Base-by-base conservation (phyloP, 495 filamentous ascomycete species). In the Lindgomyces ingoldianus region DNA sequence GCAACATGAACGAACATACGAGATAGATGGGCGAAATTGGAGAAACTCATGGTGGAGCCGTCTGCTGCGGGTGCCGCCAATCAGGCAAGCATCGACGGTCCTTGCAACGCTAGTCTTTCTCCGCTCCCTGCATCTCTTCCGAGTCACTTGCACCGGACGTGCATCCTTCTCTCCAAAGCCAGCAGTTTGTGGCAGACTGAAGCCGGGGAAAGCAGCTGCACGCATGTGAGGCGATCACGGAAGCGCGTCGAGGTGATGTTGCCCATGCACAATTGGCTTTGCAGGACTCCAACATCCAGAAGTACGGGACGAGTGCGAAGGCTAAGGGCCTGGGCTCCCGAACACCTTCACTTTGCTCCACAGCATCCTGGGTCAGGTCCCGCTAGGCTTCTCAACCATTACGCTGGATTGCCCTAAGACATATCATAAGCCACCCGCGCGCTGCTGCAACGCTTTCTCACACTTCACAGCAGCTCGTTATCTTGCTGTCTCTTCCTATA, bases 401-500 rank as follows among this genome's bases (percentile, higher is more conserved):
- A 33, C 59, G 49, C 48, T 62, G 54, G 48, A 52, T 30, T 9
- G 9, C 9, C 27, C 27, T 19, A n/a, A 52, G 30, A 24, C 21
- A 18, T 52, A 52, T 52, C 49, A n/a, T 27, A 19, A 19, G 49
- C 49, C 42, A 42, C 29, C 25, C 45, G 48, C 22, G 22, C 48
- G 18, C 48, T 25, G 9, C 48, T 25, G 48, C 48, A 52, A 22
- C 48, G n/a, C 48, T 25, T 29, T 29, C 26, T 9, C 24, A 47
- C 22, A 57, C 36, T 29, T 54, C 47, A 22, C 4, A 12, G 16
- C 10, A 25, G 9, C n/a, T 25, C 33, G 29, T 50, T 57, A 11
- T 44, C 54, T 44, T 14, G 19, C 55, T 39, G 19, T 22, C 16
- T 44, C 42, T 26, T 56, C 60, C 60, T 63, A 63, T 63, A 50